Evolutionary conservation across 2,329 filamentous ascomycete species (phyloP).

Genomic region (Chrysoporthe cubensis): DNA sequence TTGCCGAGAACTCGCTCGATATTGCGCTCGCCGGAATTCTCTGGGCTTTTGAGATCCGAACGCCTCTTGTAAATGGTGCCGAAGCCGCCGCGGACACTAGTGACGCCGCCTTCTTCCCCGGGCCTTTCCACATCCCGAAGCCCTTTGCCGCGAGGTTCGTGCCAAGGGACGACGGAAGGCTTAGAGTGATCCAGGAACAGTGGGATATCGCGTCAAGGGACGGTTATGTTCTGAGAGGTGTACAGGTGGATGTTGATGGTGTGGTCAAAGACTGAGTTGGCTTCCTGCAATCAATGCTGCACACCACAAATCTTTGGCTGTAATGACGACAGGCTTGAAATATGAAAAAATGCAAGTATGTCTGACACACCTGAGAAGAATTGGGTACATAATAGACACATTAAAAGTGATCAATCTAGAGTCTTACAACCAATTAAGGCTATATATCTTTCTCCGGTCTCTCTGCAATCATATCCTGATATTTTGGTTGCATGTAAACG

Average conservation of each 20-base stretch:
- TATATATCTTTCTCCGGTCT: no score
- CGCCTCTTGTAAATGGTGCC: not conserved
- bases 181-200: not conserved
- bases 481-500: no score
- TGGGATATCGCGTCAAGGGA: not conserved
- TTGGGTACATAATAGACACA: no score
- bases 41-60: slow-evolving; percentile 8
- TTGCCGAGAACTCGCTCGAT: slow-evolving; percentile 49
- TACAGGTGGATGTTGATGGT: no score
- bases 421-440: no score
- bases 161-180: not conserved
- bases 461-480: no score
- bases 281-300: no score
- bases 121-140: not conserved
- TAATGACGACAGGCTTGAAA: not conserved
- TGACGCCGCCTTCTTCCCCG: not conserved
- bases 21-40: slow-evolving; percentile 8
- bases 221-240: not conserved
- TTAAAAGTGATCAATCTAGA: no score
- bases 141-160: slow-evolving; percentile 2
- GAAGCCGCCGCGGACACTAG: not conserved
- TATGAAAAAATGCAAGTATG: no score
- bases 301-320: no score
- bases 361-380: no score
- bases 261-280: no score